A percentile compares a stretch with the other conserved stretches of the same genome.
These are phyloP conservation scores for Buxus sempervirens DNA, from an alignment of 164 flowering plant genomes.

Conservation along the genomic window DNA sequence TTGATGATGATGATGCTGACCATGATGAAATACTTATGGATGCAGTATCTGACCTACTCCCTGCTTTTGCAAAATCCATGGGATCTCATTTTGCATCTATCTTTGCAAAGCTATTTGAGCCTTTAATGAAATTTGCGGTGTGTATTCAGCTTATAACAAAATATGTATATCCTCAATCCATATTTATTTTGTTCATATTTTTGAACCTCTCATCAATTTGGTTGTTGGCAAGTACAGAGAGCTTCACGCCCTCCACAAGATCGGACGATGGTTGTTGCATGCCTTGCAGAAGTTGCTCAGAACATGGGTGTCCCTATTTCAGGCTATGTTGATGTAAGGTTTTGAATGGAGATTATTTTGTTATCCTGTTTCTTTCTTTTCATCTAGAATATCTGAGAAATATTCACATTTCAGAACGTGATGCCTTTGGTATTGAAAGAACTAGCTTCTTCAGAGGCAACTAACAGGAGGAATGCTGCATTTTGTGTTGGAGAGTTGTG, in stretches of 20 bases:
- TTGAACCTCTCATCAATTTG: neutral
- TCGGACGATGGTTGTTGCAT: slow-evolving; percentile 97
- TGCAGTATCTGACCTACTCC: slow-evolving; percentile 95
- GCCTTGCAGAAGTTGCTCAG: slow-evolving; percentile 97
- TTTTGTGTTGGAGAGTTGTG: slow-evolving; percentile 95
- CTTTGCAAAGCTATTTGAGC: slow-evolving; percentile 70
- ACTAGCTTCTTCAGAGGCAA: slow-evolving; percentile 73
- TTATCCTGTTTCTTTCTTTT: neutral
- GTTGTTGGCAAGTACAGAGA: slow-evolving; percentile 49
- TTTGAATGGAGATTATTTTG: neutral
- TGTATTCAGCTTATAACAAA: slow-evolving; percentile 18
- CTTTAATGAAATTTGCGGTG: slow-evolving; percentile 95
- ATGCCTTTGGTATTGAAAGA: slow-evolving; percentile 91
- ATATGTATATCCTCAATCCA: neutral
- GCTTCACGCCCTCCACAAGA: slow-evolving; percentile 83
- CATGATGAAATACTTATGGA: slow-evolving; percentile 99
- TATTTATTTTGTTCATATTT: neutral
- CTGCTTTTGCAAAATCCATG: slow-evolving; percentile 95
- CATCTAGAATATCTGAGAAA: neutral
- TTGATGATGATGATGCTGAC: slow-evolving; percentile 65
- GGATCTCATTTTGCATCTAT: slow-evolving; percentile 85
- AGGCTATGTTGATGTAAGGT: slow-evolving; percentile 72
- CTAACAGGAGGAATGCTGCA: slow-evolving; percentile 97
- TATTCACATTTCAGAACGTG: slow-evolving; percentile 51
- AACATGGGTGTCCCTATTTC: slow-evolving; percentile 93